A percentile compares a stretch with the other conserved stretches of the same genome.
Conservation (phyloP, 768 basidiomycete species). For the Amanita subjunquillea region DNA sequence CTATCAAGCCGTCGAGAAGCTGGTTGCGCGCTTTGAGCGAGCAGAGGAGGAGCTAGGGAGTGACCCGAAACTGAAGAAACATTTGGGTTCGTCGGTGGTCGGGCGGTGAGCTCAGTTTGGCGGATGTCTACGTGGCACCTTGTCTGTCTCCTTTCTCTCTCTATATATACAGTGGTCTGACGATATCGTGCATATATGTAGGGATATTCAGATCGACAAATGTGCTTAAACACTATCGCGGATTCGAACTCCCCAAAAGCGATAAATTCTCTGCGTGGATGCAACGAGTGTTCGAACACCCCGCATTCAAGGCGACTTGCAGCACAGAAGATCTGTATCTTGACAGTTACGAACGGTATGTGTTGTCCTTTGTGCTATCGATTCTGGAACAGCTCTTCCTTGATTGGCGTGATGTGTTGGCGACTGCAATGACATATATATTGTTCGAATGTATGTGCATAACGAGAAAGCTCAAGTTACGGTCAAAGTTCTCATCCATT, state of each 20-base stretch:
- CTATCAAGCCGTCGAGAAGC: conserved; percentile 38
- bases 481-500: too few relatives aligned
- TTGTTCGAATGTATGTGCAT: too few relatives aligned
- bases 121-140: conserved; percentile 57
- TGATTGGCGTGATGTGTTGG: conserved; percentile 19
- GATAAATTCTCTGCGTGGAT: conserved; percentile 45
- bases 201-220: conserved; percentile 63
- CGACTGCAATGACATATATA: too few relatives aligned
- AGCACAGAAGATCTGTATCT: conserved; percentile 58
- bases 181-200: conserved; percentile 26
- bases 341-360: conserved; percentile 40
- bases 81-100: conserved; percentile 55
- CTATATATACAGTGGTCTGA: conserved; percentile 17
- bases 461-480: too few relatives aligned
- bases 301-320: conserved; percentile 56
- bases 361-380: conserved; percentile 37
- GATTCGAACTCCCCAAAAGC: conserved; percentile 44
- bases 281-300: conserved; percentile 43
- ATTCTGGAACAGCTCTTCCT: conserved; percentile 51
- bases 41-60: conserved; percentile 28
- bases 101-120: conserved; percentile 44
- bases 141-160: neutral
- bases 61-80: conserved; percentile 14
- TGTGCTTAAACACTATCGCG: conserved; percentile 59
- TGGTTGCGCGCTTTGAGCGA: conserved; percentile 48